Evolutionary conservation across 805 yeast species (phyloP).

Genomic region (Maudiozyma pseudohumilis): DNA sequence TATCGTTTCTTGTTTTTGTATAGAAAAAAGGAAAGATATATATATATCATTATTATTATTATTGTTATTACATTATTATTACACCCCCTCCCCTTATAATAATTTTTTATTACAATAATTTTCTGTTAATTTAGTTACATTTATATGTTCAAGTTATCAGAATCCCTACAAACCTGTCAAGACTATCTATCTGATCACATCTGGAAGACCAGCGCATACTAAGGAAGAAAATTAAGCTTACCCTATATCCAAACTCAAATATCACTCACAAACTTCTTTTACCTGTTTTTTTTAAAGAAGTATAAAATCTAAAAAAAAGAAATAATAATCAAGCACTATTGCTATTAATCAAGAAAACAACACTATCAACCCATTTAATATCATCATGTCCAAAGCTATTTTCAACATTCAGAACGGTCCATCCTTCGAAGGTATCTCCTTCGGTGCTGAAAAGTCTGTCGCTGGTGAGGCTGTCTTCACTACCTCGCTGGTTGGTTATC

Average conservation of each 20-base stretch:
- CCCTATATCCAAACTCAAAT: neutral
- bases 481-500: conserved; percentile 95
- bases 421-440: conserved; percentile 83
- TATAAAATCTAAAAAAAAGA: conserved; percentile 5
- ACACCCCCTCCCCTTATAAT: neutral
- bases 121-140: conserved; percentile 3
- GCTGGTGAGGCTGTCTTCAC: conserved; percentile 98
- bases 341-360: neutral
- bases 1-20: neutral
- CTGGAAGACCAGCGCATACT: conserved; percentile 41
- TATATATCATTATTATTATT: neutral
- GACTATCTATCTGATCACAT: conserved; percentile 43
- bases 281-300: conserved; percentile 8
- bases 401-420: conserved; percentile 90
- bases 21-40: neutral
- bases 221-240: conserved; percentile 7
- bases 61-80: no score
- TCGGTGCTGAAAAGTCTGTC: conserved; percentile 87
- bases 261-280: neutral
- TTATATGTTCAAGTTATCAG: conserved; percentile 27
- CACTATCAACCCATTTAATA: no score
- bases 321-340: conserved; percentile 2
- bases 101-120: neutral
- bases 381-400: conserved; percentile 61
- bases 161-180: conserved; percentile 33